A percentile compares a stretch with the other conserved stretches of the same genome.
These are phyloP conservation scores for Yamadazyma oceani DNA, from an alignment of 1,139 yeast species.

Conservation along the genomic window DNA sequence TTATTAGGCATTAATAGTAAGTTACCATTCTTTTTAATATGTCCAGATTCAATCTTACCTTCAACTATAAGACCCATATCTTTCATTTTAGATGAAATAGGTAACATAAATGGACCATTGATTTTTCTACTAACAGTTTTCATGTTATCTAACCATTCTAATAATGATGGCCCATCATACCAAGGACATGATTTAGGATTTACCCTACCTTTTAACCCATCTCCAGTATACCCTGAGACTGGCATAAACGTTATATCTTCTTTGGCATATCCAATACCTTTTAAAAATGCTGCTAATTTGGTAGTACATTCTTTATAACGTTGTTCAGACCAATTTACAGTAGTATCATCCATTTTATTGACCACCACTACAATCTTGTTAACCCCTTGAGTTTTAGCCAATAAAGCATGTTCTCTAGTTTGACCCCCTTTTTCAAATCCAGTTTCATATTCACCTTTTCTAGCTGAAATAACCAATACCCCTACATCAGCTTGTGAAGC, in stretches of 20 bases:
- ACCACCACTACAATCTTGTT: slow-evolving; percentile 90
- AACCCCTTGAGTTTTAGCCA: slow-evolving; percentile 98
- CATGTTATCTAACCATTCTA: slow-evolving; percentile 86
- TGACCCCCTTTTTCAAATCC: slow-evolving; percentile 99
- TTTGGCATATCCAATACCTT: slow-evolving; percentile 86
- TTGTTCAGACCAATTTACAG: slow-evolving; percentile 93
- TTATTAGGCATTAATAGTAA: slow-evolving; percentile 92
- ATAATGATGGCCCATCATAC: slow-evolving; percentile 89
- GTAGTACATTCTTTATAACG: slow-evolving; percentile 94
- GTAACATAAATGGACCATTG: slow-evolving; percentile 96
- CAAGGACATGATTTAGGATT: slow-evolving; percentile 74
- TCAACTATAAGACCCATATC: slow-evolving; percentile 97
- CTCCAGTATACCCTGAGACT: slow-evolving; percentile 96
- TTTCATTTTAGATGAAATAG: slow-evolving; percentile 90
- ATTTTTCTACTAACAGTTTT: slow-evolving; percentile 80
- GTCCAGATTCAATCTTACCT: slow-evolving; percentile 97
- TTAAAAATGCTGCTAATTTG: slow-evolving; percentile 74
- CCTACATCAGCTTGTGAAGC: slow-evolving; percentile 99
- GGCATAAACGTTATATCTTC: slow-evolving; percentile 93
- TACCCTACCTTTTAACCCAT: slow-evolving; percentile 89
- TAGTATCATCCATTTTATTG: slow-evolving; percentile 98
- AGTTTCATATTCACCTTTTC: slow-evolving; percentile 99
- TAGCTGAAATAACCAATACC: slow-evolving; percentile 91
- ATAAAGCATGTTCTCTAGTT: slow-evolving; percentile 96
- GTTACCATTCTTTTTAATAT: slow-evolving; percentile 73